A percentile compares a stretch with the other conserved stretches of the same genome.
These are phyloP conservation scores for Psilocybe subaeruginosa DNA, from an alignment of 768 basidiomycete species.

Conservation along the genomic window DNA sequence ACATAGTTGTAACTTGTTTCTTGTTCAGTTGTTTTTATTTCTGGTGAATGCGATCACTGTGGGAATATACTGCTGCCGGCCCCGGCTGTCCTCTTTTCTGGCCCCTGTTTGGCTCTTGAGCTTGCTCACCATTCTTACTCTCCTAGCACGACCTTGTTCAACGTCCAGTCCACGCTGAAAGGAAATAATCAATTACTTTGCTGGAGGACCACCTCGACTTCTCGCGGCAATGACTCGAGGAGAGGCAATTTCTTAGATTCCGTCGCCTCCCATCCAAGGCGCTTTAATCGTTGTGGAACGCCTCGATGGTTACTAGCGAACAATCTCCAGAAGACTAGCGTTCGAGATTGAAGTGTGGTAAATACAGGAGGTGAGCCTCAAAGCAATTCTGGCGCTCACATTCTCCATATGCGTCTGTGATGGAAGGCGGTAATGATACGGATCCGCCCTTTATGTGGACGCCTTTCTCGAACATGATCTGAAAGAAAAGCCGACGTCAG, in stretches of 20 bases:
- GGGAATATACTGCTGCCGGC: no score
- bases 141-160: no score
- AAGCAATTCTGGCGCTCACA: constrained; percentile 24
- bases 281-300: constrained; percentile 35
- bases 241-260: constrained; percentile 23
- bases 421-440: constrained; percentile 32
- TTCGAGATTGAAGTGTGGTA: neutral
- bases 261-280: constrained; percentile 41
- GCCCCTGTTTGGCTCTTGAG: no score
- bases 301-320: constrained; percentile 40
- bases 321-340: constrained; percentile 41
- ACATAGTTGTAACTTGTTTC: no score
- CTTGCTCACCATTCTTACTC: no score
- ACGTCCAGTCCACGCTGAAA: no score
- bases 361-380: neutral
- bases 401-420: constrained; percentile 39
- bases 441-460: constrained; percentile 32
- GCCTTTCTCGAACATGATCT: constrained; percentile 36
- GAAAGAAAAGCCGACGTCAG: neutral
- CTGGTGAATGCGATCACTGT: no score
- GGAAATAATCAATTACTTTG: neutral
- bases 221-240: constrained; percentile 24
- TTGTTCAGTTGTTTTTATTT: no score
- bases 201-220: constrained; percentile 23
- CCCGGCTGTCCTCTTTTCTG: no score